Evolutionary conservation across 345 rosid species (phyloP), one percentile per base, ranked within the genome.

Genomic region (Salix caprea): DNA sequence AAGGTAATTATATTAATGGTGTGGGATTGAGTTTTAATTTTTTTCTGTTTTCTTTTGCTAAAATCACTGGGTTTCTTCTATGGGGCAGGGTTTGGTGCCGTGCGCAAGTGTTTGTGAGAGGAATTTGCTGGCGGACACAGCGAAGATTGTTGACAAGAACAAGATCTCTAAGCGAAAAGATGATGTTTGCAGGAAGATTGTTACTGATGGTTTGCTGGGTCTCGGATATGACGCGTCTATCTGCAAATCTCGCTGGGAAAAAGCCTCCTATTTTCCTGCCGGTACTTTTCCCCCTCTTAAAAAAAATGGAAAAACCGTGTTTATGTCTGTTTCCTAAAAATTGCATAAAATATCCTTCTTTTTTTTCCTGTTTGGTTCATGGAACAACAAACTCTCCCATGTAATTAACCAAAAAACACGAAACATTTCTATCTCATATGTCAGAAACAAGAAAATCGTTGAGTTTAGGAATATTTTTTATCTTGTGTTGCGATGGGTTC

Each of bases 191-290:
- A 79, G 88, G 87, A 88, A 83, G 76, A 78, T 56, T 46, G 91
- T 91, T 39, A 76, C 79, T 5, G 94, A 88, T 70, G 93, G 83
- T 26, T 79, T 96, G 66, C 42, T 80, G 73, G 82, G 83, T 69
- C 84, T 91, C 34, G 97, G 97, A 75, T 91, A 93, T 67, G 91
- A 93, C 61, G 89, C 97, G 28, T 86, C 94, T 15, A 76, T 88
- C 60, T 93, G 98, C 91, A 96, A 83, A 81, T 90, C 97, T 81
- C 91, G 88, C 58, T 96, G 98, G 98, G 99, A 89, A 71, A 92
- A 89, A 81, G 79, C 92, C 5, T 79, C 87, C 70, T 84, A 89
- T 44, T 87, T 77, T 81, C 95, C 92, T 65, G 89, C 98, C 58
- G 97, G 99, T 95, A 88, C 54, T 42, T 36, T 34, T 21, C 74